Evolutionary conservation across 2,329 filamentous ascomycete genomes (phyloP).

Genomic region (Cladophialophora chaetospira): DNA sequence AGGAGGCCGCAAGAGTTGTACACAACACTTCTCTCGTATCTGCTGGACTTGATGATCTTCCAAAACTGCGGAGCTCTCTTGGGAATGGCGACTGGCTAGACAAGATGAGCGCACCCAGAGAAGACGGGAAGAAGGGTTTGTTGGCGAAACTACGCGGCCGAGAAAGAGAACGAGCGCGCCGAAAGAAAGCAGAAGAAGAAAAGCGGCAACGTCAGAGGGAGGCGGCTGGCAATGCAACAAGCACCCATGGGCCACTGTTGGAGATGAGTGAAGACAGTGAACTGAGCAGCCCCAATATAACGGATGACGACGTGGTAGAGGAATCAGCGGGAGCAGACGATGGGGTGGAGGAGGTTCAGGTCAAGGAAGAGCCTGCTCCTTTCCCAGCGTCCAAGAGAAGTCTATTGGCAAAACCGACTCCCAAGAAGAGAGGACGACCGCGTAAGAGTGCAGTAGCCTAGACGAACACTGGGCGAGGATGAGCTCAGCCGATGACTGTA

Average conservation of each 20-base stretch:
- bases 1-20: constrained; percentile 53
- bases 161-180: constrained; percentile 32
- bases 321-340: constrained; percentile 6
- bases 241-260: constrained; percentile 9
- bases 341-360: not conserved
- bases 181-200: constrained; percentile 33
- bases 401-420: not conserved
- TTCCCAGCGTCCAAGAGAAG: not conserved
- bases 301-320: constrained; percentile 24
- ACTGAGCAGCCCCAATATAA: constrained; percentile 25
- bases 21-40: constrained; percentile 57
- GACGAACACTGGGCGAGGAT: not conserved
- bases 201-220: constrained; percentile 27
- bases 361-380: constrained; percentile 23
- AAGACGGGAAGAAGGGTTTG: constrained; percentile 36
- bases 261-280: constrained; percentile 30
- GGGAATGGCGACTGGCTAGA: constrained; percentile 64
- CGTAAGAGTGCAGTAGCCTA: constrained; percentile 14
- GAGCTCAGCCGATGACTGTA: not conserved
- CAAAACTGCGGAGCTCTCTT: constrained; percentile 57
- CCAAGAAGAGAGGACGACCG: constrained; percentile 27
- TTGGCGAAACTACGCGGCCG: constrained; percentile 32
- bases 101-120: constrained; percentile 59
- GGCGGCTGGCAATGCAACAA: constrained; percentile 2
- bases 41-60: constrained; percentile 42